Evolutionary conservation across 805 yeast genomes (phyloP).

Genomic region (Saccharomycopsis sp.): DNA sequence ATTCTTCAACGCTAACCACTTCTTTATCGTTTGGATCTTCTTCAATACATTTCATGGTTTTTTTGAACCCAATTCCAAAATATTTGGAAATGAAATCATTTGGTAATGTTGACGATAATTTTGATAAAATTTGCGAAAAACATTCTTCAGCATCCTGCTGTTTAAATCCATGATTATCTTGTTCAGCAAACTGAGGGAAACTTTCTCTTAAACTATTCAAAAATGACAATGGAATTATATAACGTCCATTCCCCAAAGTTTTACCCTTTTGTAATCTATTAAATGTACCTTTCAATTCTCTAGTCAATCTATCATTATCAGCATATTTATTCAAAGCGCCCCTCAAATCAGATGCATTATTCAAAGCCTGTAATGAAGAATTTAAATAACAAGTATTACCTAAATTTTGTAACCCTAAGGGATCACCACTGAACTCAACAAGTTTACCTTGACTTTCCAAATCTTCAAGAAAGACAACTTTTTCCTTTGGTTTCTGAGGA

Average conservation of each 20-base stretch:
- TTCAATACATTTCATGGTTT: conserved; percentile 55
- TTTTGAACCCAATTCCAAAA: conserved; percentile 61
- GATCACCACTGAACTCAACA: conserved; percentile 39
- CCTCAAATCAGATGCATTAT: conserved; percentile 75
- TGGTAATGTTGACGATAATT: conserved; percentile 42
- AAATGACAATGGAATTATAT: conserved; percentile 65
- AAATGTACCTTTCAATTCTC: conserved; percentile 43
- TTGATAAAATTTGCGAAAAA: conserved; percentile 65
- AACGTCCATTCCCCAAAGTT: conserved; percentile 27
- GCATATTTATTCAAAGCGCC: conserved; percentile 54
- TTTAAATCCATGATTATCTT: conserved; percentile 61
- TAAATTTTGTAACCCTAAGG: conserved; percentile 87
- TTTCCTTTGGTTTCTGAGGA: conserved; percentile 40
- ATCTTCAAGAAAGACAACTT: conserved; percentile 64
- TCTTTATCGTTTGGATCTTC: conserved; percentile 43
- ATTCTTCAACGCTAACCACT: conserved; percentile 42
- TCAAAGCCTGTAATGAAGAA: conserved; percentile 83
- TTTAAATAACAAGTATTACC: conserved; percentile 96
- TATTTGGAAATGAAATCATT: conserved; percentile 44
- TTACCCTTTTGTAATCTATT: conserved; percentile 32
- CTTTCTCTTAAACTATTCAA: conserved; percentile 55
- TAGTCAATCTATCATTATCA: conserved; percentile 36
- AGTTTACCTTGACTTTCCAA: conserved; percentile 28
- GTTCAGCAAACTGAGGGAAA: conserved; percentile 88
- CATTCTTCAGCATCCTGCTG: conserved; percentile 99